A percentile compares a stretch with the other conserved stretches of the same genome.
phyloP scores from a whole-genome alignment of 2,329 filamentous ascomycete genomes.

The Colletotrichum costaricense region DNA sequence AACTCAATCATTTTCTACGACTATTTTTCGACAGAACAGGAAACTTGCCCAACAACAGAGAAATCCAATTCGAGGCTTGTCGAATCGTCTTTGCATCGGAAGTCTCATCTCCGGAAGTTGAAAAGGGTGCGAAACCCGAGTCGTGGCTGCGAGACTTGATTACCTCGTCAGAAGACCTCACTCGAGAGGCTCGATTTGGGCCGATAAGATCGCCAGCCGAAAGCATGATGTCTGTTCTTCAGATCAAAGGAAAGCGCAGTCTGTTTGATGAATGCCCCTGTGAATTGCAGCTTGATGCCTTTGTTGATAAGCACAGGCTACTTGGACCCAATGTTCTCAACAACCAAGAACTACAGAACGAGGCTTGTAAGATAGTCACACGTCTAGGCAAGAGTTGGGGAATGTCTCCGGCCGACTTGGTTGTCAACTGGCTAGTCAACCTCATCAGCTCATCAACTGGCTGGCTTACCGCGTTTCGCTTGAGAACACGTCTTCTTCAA shows the following conservation, averaged over 20 bases:
- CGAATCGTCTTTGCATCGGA: slow-evolving; percentile 43
- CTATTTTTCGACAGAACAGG: slow-evolving; percentile 38
- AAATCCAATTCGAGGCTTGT: slow-evolving; percentile 41
- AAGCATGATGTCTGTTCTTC: slow-evolving; percentile 38
- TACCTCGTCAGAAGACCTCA: slow-evolving; percentile 28
- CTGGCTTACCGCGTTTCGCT: slow-evolving; percentile 19
- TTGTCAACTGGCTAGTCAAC: slow-evolving; percentile 28
- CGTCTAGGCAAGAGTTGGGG: slow-evolving; percentile 27
- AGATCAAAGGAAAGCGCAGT: slow-evolving; percentile 42
- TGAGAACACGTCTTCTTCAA: background rate
- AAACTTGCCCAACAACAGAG: slow-evolving; percentile 35
- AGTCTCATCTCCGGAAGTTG: slow-evolving; percentile 9
- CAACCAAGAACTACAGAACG: slow-evolving; percentile 34
- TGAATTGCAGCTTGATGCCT: slow-evolving; percentile 35
- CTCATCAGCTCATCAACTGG: slow-evolving; percentile 23
- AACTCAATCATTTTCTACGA: slow-evolving; percentile 44
- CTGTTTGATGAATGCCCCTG: slow-evolving; percentile 42
- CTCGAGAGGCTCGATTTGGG: slow-evolving; percentile 38
- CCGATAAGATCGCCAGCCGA: slow-evolving; percentile 39
- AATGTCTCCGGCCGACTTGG: slow-evolving; percentile 16
- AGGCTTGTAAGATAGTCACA: slow-evolving; percentile 36
- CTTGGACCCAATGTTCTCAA: slow-evolving; percentile 8
- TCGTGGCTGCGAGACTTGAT: slow-evolving; percentile 43
- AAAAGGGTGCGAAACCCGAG: background rate
- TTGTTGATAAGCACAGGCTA: slow-evolving; percentile 7